A percentile compares a stretch with the other conserved stretches of the same genome.
phyloP scores from a whole-genome alignment of 2,329 filamentous ascomycete species.

The Sporothrix brunneoviolacea region DNA sequence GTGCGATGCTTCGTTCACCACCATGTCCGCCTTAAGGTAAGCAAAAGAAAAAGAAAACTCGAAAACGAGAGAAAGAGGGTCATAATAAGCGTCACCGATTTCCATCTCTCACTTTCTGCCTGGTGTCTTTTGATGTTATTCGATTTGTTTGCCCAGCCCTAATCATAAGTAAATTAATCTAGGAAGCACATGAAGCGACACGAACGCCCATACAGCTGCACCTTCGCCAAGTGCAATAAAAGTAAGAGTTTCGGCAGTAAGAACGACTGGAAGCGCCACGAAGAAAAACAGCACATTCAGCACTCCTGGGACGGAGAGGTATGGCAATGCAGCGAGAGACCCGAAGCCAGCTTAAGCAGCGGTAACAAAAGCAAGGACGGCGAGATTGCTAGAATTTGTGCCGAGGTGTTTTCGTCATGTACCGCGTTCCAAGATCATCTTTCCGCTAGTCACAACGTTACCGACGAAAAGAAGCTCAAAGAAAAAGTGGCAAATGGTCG shows the following conservation, averaged over 20 bases:
- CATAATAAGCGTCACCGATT: neutral
- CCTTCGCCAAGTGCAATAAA: constrained; percentile 50
- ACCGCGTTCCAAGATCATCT: neutral
- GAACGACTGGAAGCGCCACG: constrained; percentile 60
- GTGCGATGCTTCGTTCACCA: neutral
- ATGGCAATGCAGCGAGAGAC: constrained; percentile 60
- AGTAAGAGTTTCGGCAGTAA: constrained; percentile 55
- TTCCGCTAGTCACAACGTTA: constrained; percentile 36
- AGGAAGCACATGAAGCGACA: constrained; percentile 86
- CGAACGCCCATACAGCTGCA: constrained; percentile 74
- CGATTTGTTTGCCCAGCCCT: too few species aligned
- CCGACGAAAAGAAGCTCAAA: constrained; percentile 25
- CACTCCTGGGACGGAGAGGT: constrained; percentile 23
- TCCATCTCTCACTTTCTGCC: neutral
- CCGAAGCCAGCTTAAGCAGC: neutral
- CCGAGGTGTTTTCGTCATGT: neutral
- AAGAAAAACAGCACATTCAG: constrained; percentile 65
- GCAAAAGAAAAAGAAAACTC: too few species aligned
- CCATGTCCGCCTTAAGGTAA: neutral
- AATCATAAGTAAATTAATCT: neutral
- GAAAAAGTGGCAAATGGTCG: constrained; percentile 46
- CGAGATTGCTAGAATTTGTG: too few species aligned
- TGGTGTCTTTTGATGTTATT: too few species aligned
- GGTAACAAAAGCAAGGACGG: neutral
- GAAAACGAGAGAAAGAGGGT: too few species aligned